Percentiles rank a stretch among this genome's conserved stretches.
These are phyloP conservation scores for Gossypium schwendimanii DNA, from an alignment of 441 rosid genomes.

Conservation along the genomic window DNA sequence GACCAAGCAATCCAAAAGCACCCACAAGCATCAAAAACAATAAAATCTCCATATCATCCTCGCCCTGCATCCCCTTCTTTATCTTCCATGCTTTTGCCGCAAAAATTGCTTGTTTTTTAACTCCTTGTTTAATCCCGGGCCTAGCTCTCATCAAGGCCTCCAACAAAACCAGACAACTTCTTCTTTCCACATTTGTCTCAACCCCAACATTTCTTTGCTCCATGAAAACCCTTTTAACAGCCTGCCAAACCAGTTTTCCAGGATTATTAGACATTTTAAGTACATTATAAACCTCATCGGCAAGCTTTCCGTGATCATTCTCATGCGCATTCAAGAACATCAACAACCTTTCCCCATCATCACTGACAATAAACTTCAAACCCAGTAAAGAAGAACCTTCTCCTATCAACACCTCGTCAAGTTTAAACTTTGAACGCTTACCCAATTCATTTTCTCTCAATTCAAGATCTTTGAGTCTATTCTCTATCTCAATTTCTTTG, in stretches of 20 bases:
- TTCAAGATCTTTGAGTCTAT: slow-evolving; percentile 6
- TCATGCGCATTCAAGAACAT: neutral
- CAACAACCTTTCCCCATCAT: slow-evolving; percentile 7
- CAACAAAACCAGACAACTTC: slow-evolving; percentile 11
- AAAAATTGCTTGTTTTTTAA: neutral
- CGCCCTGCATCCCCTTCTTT: slow-evolving; percentile 15
- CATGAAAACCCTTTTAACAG: neutral
- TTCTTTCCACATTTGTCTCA: neutral
- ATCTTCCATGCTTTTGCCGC: slow-evolving; percentile 7
- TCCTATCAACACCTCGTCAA: neutral
- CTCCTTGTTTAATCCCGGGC: neutral
- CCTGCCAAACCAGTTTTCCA: slow-evolving; percentile 15
- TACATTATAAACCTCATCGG: neutral
- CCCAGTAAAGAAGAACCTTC: slow-evolving; percentile 2
- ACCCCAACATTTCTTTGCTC: neutral
- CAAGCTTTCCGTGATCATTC: neutral
- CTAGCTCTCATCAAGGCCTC: slow-evolving; percentile 2
- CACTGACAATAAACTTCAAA: slow-evolving; percentile 10
- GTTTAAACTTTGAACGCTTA: neutral
- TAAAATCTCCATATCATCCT: slow-evolving; percentile 22
- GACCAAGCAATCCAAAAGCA: slow-evolving; percentile 19
- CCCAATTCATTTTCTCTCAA: slow-evolving; percentile 9
- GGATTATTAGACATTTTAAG: slow-evolving; percentile 5
- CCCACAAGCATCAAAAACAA: slow-evolving; percentile 31
- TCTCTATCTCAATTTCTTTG: neutral